Evolutionary conservation across 306 rosid species (phyloP), one percentile per base, ranked within the genome.

Genomic region (Medicago ruthenica): DNA sequence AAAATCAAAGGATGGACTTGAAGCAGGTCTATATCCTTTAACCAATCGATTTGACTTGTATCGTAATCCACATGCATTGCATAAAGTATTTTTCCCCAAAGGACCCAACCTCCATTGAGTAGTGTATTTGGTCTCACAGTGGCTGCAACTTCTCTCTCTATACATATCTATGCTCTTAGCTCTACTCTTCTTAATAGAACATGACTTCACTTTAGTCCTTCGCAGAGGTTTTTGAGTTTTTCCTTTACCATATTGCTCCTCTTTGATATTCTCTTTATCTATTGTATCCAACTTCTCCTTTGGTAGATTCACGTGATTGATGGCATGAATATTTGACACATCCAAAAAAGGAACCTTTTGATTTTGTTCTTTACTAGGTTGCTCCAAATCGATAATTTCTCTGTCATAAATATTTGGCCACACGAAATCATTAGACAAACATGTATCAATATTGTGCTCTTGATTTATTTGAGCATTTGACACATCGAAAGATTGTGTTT

Each of bases 101-200:
- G 86, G 83, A 22, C 86, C 86, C 0, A 9, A 4, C 44, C 85
- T 78, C 86, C 86, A 83, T 5, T 65, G 76, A n/a, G 80, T 79
- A 0, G 83, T 82, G 5, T 17, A 1, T 31, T 18, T 73, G 3
- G 21, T 11, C 13, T 48, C 65, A 20, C 82, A 78, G 9, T 82
- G 79, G 0, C 80, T 76, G 7, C 74, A 66, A 7, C 2, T 67
- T 42, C 15, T 41, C 6, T 50, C 61, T 18, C 2, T 9, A 20
- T 45, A 45, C 1, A 4, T 45, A 4, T 45, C 51, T 45, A 45
- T 45, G 0, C 2, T 13, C 57, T 44, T 12, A 12, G 11, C 10
- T 9, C 10, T 47, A 47, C 9, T 9, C n/a, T 24, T 14, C 34
- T 18, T 63, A 63, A 10, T 4, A 31, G 40, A 7, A 34, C 21